A percentile compares a stretch with the other conserved stretches of the same genome.
phyloP scores from a whole-genome alignment of 371 early-diverging fungal species.

The Saksenaea oblongispora region DNA sequence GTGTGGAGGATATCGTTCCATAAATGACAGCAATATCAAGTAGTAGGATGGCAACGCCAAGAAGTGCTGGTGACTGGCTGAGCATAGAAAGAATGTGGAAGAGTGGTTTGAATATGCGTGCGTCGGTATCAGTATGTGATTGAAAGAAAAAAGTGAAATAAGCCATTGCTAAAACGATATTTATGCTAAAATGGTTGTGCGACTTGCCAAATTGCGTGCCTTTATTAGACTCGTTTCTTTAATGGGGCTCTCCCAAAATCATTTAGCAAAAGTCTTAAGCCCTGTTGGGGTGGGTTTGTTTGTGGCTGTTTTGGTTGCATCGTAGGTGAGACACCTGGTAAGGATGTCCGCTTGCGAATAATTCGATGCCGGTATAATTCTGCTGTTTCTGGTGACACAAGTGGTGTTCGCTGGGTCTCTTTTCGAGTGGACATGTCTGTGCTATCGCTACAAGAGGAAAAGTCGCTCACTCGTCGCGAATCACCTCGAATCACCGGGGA shows the following conservation, averaged over 20 bases:
- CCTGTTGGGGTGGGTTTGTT: slow-evolving; percentile 34
- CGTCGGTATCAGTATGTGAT: background rate
- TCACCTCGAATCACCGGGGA: slow-evolving; percentile 1
- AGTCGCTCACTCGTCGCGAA: slow-evolving; percentile 23
- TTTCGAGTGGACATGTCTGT: background rate
- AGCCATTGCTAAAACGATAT: background rate
- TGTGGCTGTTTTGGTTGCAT: slow-evolving; percentile 7
- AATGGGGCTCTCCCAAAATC: slow-evolving; percentile 12
- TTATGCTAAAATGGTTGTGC: background rate
- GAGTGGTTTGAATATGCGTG: background rate
- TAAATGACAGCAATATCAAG: slow-evolving; percentile 8
- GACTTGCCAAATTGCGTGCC: background rate
- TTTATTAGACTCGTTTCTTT: background rate
- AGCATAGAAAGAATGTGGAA: background rate
- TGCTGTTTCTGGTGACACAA: slow-evolving; percentile 19
- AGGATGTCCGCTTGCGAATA: slow-evolving; percentile 37
- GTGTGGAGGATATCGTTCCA: slow-evolving; percentile 2
- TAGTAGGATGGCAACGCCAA: slow-evolving; percentile 7
- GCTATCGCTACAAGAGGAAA: slow-evolving; percentile 9
- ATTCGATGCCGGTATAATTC: slow-evolving; percentile 42
- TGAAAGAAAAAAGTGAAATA: background rate
- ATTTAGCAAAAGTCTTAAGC: slow-evolving; percentile 32
- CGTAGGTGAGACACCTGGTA: slow-evolving; percentile 25
- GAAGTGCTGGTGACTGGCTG: slow-evolving; percentile 4
- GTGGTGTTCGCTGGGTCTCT: slow-evolving; percentile 4